Base-by-base conservation (phyloP, 1,139 yeast species). In the Candida mesenterica region DNA sequence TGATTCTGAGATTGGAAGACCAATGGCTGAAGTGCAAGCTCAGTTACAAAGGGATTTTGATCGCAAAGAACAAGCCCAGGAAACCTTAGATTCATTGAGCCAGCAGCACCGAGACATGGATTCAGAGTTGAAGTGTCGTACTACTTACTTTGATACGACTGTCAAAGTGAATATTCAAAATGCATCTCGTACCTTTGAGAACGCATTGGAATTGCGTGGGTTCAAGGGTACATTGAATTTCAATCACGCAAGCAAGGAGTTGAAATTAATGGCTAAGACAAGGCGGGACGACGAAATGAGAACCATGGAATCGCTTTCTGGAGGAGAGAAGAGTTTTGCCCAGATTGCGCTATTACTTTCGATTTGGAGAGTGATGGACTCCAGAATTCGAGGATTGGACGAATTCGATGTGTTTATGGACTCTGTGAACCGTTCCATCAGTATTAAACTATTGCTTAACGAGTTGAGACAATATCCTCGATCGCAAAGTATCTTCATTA, bases 371-470 rank as follows among this genome's bases (percentile, higher is more conserved):
- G 82, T 88, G 17, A 89, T 92, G 96, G 80, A 84, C 40, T 82
- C 95, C 0, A 77, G 83, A 41, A 75, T 94, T 15, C 75, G 95
- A 41, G 97, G 97, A 0, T 65, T 94, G 40, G 99, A 94, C 61
- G 99, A 94, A 59, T 94, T 92, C 57, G 99, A 94, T 62, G 98
- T 94, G 20, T 94, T 83, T 51, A 92, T 94, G 98, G 99, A 94
- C 59, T 88, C 90, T 32, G 87, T 88, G 18, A 90, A 90, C 53
- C 75, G 98, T 47, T 74, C 82, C 31, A 77, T 85, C 36, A 89
- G 96, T 45, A 79, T 94, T 53, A 72, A 77, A 38, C 65, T 90
- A 47, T 79, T 94, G 53, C 68, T 89, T 37, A 75, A 74, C 16
- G 86, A 89, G 44, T 73, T 90, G 30, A 60, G 75, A 14, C 65